Evolutionary conservation across 140 eudicot species (phyloP).

Genomic region (Ambrosia hybrid): DNA sequence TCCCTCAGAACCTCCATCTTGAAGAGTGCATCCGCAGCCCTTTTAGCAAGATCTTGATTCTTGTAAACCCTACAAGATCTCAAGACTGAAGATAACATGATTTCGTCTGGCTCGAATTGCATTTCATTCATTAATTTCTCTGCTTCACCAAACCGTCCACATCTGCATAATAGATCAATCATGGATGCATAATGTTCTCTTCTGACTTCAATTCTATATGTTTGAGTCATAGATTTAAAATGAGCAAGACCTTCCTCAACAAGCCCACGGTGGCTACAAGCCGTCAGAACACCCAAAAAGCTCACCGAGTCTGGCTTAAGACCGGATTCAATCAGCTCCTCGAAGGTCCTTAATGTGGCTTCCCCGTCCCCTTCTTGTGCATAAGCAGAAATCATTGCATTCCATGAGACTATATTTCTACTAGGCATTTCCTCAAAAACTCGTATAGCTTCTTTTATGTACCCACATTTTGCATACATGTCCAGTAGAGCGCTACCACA

Average conservation of each 20-base stretch:
- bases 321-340: conserved; percentile 58
- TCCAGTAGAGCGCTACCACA: conserved; percentile 76
- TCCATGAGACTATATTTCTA: conserved; percentile 73
- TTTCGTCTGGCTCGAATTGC: conserved; percentile 77
- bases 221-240: conserved; percentile 56
- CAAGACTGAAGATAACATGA: conserved; percentile 70
- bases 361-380: conserved; percentile 81
- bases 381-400: conserved; percentile 74
- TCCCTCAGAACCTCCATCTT: conserved; percentile 60
- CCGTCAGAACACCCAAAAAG: conserved; percentile 61
- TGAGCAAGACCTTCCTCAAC: conserved; percentile 55
- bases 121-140: conserved; percentile 63
- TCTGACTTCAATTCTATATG: conserved; percentile 40
- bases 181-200: conserved; percentile 78
- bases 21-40: conserved; percentile 61
- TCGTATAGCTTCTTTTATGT: conserved; percentile 54
- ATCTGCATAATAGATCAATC: conserved; percentile 68
- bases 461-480: conserved; percentile 89
- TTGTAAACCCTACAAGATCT: conserved; percentile 81
- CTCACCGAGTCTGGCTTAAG: conserved; percentile 66
- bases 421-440: conserved; percentile 72
- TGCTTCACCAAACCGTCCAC: conserved; percentile 62
- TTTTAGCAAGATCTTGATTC: conserved; percentile 71
- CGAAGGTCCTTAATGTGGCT: conserved; percentile 57
- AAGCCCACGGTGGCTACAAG: conserved; percentile 82